Evolutionary conservation across 148 eudicot genomes (phyloP).

Genomic region (Salicornia ramosissima): DNA sequence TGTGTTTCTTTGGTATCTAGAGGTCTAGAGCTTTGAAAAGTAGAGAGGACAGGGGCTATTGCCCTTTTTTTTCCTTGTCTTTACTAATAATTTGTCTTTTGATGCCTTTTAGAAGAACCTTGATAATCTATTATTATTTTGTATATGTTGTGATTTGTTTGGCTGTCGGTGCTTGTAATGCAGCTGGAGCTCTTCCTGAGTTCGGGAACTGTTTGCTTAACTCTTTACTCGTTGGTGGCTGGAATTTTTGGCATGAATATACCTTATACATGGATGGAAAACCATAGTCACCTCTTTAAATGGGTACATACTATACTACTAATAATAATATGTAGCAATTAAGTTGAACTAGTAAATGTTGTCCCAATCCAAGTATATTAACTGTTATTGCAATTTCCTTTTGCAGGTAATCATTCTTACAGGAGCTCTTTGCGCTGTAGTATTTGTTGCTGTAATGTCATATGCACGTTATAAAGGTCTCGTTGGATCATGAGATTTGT

Average conservation of each 20-base stretch:
- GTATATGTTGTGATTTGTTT: background rate
- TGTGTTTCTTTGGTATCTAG: too few relatives aligned
- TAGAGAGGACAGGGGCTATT: too few relatives aligned
- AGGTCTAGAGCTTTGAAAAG: too few relatives aligned
- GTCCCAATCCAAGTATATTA: background rate
- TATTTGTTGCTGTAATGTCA: conserved; percentile 39
- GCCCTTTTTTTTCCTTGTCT: too few relatives aligned
- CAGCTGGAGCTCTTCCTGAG: conserved; percentile 74
- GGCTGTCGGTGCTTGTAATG: conserved; percentile 10
- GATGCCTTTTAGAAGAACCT: background rate
- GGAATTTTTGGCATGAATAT: conserved; percentile 75
- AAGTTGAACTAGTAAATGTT: background rate
- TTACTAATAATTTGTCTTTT: background rate
- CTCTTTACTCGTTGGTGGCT: conserved; percentile 53
- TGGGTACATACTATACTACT: too few relatives aligned
- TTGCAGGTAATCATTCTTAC: conserved; percentile 41
- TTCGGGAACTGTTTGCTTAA: conserved; percentile 55
- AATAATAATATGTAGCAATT: background rate
- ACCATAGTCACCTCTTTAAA: conserved; percentile 48
- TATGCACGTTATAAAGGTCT: conserved; percentile 69
- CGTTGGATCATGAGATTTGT: conserved; percentile 49
- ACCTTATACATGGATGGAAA: conserved; percentile 50
- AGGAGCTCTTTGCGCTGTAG: conserved; percentile 27
- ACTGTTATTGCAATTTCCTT: background rate
- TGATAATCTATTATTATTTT: background rate